Evolutionary conservation across 257 asterid species (phyloP), one percentile per base, ranked within the genome.

Genomic region (Henckelia pumila): DNA sequence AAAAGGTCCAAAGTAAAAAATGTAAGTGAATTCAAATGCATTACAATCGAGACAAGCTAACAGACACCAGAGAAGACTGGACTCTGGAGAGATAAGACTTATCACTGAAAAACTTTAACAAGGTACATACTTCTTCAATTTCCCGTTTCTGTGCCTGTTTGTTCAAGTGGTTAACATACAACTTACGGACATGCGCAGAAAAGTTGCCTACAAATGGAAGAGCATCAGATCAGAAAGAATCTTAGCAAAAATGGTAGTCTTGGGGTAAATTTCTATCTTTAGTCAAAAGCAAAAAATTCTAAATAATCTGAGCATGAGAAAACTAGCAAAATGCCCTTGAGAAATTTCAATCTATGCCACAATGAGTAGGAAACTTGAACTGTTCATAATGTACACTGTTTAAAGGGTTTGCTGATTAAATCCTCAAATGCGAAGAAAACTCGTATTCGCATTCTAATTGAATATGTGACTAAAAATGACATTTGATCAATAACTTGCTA

Each of bases 101-200:
- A 63, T 21, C 58, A 61, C 17, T 25, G 40, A 56, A 21, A 55
- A 81, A 49, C 23, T 47, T 49, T 21, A 44, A 37, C 66, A 44
- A 23, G 52, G 53, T 61, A 60, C 89, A 63, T 82, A 93, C 98
- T 73, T 88, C 87, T 78, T 88, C 96, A 80, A 90, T 72, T 60
- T 93, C 98, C 73, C 73, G 16, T 85, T 55, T 82, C 49, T 76
- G 23, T 71, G 94, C 87, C 72, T 86, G 95, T 82, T 70, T 93
- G 75, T 77, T 85, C 85, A 93, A 56, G 77, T 87, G 72, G 79
- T 90, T 85, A 73, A 93, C 96, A 67, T 89, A 93, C 77, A 93
- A 72, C 84, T 90, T 93, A 83, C 79, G 79, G 32, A 67, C 59
- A 53, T 80, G 85, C 23, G 70, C 71, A 56, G 77, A 82, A 73